Base-by-base conservation (phyloP, 78 protist genomes). In the Speleostelium caveatum region DNA sequence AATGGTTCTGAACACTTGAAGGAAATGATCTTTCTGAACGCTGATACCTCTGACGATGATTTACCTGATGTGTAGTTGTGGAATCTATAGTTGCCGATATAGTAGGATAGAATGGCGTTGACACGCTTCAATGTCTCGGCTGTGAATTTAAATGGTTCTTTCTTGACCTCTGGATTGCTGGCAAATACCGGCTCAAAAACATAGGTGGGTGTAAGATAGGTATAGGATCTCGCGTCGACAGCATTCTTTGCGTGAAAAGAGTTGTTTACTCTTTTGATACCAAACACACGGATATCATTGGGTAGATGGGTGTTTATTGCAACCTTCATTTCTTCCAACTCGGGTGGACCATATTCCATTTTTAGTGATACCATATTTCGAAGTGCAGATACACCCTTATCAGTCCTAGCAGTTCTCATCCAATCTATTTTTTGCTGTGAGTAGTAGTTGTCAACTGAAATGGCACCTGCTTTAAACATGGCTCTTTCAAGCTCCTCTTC, bases 321-420 rank as follows among this genome's bases (percentile, higher is more conserved):
- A 19, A 3, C 22, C 30, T 35, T 69, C 77, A 91, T 71, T 21
- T 60, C 93, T 4, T 79, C 89, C 33, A 69, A 32, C 24, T 59
- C 66, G 24, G 91, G 91, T 83, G 90, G 95, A 14, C 77, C 95
- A 3, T 45, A 39, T 60, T 69, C 77, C 56, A 91, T 30, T 26
- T 91, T 91, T 2, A 59, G 59, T 41, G 75, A 55, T 16, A 83
- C 92, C 8, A 93, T 65, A 62, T 93, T 78, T 75, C 93, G 59
- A 28, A 93, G 24, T 41, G 95, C 95, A n/a, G 72, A 53, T 12
- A 93, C 95, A 67, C 95, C 95, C 56, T 93, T 93, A 61, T 93
- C 95, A n/a, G 95, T 93, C 55, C 95, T 67, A 4, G 95, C 92
- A 42, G 87, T 68, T 49, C 93, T 51, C 14, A 74, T 55, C 95